Evolutionary conservation across 345 rosid species (phyloP), one percentile per base, ranked within the genome.

Genomic region (Camelina sativa): DNA sequence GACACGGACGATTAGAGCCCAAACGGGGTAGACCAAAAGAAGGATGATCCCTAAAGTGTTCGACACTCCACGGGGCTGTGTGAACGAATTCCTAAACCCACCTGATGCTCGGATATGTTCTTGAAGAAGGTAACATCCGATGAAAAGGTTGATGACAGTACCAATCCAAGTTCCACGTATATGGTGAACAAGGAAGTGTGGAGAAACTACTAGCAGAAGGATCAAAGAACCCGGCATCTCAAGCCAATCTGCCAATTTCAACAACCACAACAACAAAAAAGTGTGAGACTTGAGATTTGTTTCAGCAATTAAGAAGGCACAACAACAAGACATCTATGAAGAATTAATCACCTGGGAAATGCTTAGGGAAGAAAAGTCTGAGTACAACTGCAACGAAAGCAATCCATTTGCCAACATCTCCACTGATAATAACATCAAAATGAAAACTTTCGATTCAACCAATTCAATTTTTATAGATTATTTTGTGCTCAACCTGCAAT

Each of bases 31-130:
- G 60, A 85, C 96, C 41, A 94, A 16, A 23, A 94, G 86, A 76
- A 91, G 86, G 62, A 90, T 76, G 76, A 94, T 90, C 48, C 98
- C 97, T 16, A 90, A 0, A 0, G 96, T 91, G 88, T 90, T 94
- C 35, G 97, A 90, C 35, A 90, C 80, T 65, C 97, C 97, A 41
- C 90, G 87, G 28, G 86, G 68, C 62, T 82, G 91, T 4, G 96
- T 90, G 70, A 94, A 87, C 2, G 97, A 86, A 38, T 91, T 90
- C 73, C 96, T 85, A 84, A 94, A 88, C 66, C 98, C 98, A 7
- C 96, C 98, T 0, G 97, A 83, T n/a, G 93, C 97, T 53, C 96
- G 79, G 65, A 94, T 85, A 81, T 94, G 97, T 72, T 94, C 92
- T 82, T 94, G 98, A 59, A 94, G 78, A 5, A 92, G 83, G 85